A percentile compares a stretch with the other conserved stretches of the same genome.
Conservation (phyloP, 78 protist species). For the Dictyostelium discoideum region DNA sequence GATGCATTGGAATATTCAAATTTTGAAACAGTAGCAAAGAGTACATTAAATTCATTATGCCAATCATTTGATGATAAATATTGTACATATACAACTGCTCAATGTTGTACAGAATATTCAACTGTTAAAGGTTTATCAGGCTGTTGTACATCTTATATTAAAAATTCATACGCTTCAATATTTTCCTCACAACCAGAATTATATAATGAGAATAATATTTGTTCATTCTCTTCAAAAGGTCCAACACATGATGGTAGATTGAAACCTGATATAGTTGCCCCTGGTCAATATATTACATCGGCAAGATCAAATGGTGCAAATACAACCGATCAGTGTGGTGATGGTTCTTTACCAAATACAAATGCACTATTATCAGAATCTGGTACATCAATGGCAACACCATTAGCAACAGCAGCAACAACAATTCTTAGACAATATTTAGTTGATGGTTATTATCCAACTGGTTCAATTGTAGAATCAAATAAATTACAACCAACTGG, state of each 20-base stretch:
- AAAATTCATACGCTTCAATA: no score
- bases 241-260: constrained; percentile 83
- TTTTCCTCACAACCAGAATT: background rate
- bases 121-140: background rate
- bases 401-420: constrained; percentile 83
- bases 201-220: constrained; percentile 38
- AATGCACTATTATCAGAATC: constrained; percentile 1
- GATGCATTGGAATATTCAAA: background rate
- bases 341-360: constrained; percentile 13
- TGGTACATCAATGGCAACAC: constrained; percentile 93
- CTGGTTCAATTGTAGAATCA: constrained; percentile 9
- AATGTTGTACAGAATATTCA: constrained; percentile 8
- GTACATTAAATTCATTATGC: background rate
- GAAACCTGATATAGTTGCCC: constrained; percentile 89
- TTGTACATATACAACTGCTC: background rate
- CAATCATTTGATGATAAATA: background rate
- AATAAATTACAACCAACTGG: constrained; percentile 50
- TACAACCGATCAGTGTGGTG: constrained; percentile 50
- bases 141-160: constrained; percentile 17
- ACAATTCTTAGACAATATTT: constrained; percentile 83
- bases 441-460: constrained; percentile 75
- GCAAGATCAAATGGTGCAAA: constrained; percentile 56
- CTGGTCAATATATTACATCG: constrained; percentile 65
- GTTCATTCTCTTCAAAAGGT: constrained; percentile 78
- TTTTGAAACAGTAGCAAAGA: background rate